Base-by-base conservation (phyloP, 2,329 filamentous ascomycete species). In the Botryotinia calthae region DNA sequence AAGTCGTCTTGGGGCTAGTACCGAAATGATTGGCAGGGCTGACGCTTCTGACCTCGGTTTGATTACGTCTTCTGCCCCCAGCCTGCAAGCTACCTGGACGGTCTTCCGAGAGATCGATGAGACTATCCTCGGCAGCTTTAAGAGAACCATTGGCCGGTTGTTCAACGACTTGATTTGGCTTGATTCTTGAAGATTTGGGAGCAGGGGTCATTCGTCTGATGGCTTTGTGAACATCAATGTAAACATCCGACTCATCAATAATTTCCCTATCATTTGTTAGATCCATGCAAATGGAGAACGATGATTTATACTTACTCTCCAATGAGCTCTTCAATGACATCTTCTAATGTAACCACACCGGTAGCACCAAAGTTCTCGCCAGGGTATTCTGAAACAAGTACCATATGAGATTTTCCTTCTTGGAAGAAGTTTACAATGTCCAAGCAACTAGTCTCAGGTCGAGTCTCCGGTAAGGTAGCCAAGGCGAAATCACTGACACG, bases 351-450 rank as follows among this genome's bases (percentile, higher is more conserved):
- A 25, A 99, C 94, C 5, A 99, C 96, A 72, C 96, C 96, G 20
- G 97, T 85, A 9, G 95, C 94, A 63, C 96, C 96, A 79, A 93
- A 90, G 79, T 97, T 91, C 76, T 97, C 93, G n/a, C 95, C 95
- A 1, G 96, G 96, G 46, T 83, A 87, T 79, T 97, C 93, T 0
- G 95, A 98, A 14, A 98, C 96, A 42, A 99, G 86, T 0, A 98
- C 95, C 95, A 99, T 97, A 82, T 99, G 96, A 1, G 95, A 97
- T 82, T 99, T 99, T 79, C 96, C 96, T 85, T 99, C 96, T 82
- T 99, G 96, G 85, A 99, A 99, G 83, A 98, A 99, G 84, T 99
- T 99, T 84, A 99, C 94, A 79, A 99, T 98, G 82, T 99, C 96
- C 72, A 99, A 84, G 81, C 96, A 99, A 84, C 95, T 98, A 0